Base-by-base conservation (phyloP, 805 yeast genomes). In the Spathaspora passalidarum region DNA sequence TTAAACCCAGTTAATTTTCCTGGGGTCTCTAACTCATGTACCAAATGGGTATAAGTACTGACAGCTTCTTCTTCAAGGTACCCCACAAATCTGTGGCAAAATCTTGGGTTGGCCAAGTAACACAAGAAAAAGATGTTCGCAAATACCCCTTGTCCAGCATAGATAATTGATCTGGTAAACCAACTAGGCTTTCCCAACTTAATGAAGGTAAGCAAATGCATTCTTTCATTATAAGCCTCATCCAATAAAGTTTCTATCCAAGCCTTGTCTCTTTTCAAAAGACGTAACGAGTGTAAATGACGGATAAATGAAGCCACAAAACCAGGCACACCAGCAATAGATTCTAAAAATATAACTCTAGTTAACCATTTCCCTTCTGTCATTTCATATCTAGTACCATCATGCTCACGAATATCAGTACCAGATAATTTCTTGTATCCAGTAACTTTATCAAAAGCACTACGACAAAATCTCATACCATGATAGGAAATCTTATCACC, bases 251-350 rank as follows among this genome's bases (percentile, higher is more conserved):
- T 83, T 60, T 84, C 88, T 50, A 85, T 75, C 85, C 88, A 85
- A 1, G 87, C 89, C 56, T 80, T 77, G 59, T 84, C 91, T 48
- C 90, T 65, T 55, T 73, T 73, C 53, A 85, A 66, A 42, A 82
- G 61, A 52, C 91, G 66, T 40, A 84, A 59, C 2, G 87, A 77
- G 51, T 81, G 82, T 55, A 84, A 69, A 58, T 85, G 90, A 47
- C 90, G 75, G 37, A 85, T 61, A 63, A 83, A 84, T 1, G 86
- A 85, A 2, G 87, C 91, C 40, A 81, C 86, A 73, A 82, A 78
- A 9, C 91, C 90, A 1, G 91, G 91, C n/a, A 84, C 87, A 7
- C 88, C 90, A 4, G 91, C 91, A 46, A 85, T 73, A 49, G 82
- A 76, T 61, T 84, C 91, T 53, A 84, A 71, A 54, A 85, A 82